Evolutionary conservation across 306 rosid genomes (phyloP).

Genomic region (Ammopiptanthus mongolicus): DNA sequence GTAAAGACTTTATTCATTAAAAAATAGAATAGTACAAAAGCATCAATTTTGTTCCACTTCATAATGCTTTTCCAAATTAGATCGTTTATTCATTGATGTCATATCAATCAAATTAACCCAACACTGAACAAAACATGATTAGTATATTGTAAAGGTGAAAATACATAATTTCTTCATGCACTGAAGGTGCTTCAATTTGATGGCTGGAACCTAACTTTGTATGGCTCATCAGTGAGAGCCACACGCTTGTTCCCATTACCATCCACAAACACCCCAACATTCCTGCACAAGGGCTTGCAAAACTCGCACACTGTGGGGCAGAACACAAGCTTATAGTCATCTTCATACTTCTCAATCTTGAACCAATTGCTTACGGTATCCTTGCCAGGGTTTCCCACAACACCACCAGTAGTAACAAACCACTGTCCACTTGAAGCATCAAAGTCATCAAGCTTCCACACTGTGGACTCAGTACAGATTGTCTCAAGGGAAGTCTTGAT

Average conservation of each 20-base stretch:
- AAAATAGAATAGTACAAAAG: background rate
- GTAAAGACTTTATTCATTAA: too few species aligned
- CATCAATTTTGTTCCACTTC: background rate
- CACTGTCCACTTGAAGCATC: conserved; percentile 29
- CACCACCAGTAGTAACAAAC: conserved; percentile 48
- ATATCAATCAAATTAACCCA: background rate
- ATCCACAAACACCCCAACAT: conserved; percentile 42
- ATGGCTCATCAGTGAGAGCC: conserved; percentile 26
- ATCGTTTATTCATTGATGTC: background rate
- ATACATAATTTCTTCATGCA: background rate
- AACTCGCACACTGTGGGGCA: conserved; percentile 54
- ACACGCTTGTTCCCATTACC: conserved; percentile 18
- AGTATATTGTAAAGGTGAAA: background rate
- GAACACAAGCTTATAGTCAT: conserved; percentile 46
- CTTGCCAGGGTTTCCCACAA: conserved; percentile 43
- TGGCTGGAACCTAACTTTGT: conserved; percentile 33
- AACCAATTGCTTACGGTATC: conserved; percentile 47
- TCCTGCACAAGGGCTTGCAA: conserved; percentile 44
- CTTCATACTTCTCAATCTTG: conserved; percentile 55
- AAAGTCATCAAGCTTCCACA: conserved; percentile 46
- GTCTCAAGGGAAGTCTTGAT: conserved; percentile 24
- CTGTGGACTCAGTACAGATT: conserved; percentile 27
- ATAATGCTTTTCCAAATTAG: background rate
- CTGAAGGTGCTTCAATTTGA: background rate
- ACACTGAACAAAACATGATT: background rate